Evolutionary conservation across 2,329 filamentous ascomycete genomes (phyloP), one percentile per base, ranked within the genome.

Genomic region (Fusarium tuaranense): DNA sequence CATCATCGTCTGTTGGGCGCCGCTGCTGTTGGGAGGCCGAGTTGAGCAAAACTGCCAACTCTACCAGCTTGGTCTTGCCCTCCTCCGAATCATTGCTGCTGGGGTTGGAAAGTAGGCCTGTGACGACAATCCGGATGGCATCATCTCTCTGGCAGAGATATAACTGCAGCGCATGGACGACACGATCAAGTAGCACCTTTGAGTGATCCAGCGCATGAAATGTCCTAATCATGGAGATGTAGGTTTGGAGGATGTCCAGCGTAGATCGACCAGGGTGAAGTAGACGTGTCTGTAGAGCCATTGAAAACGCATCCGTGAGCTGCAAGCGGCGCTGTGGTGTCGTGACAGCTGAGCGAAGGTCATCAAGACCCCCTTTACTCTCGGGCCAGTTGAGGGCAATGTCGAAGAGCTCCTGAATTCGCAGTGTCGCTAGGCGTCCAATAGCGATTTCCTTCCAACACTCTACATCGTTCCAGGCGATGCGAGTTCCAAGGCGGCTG

Each of bases 61-160:
- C 93, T 30, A 90, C 86, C 5, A 94, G 88, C 79, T 84, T 92
- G 73, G 80, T 87, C 67, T 83, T 86, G 70, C 82, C 80, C 48
- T 83, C 81, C 20, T 83, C 79, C 67, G 86, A 82, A 68, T 90
- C 88, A 67, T 85, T 82, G 65, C 91, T 88, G 18, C 85, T 86
- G 1, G 89, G 83, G 65, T 90, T 91, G 6, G 92, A 89, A 6
- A 96, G 86, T 46, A 95, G 86, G 48, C 93, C 94, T 1, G 90
- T 90, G 55, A 95, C 93, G 32, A 96, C 93, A 59, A 95, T 92
- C 30, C 92, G 89, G 44, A 94, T 93, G 1, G 94, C 94, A 79
- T 96, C 94, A 70, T 95, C 93, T 65, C 93, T 88, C 68, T 92
- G 92, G 76, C 93, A 93, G 16, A 96, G 84, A 76, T 95, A 95